These are phyloP conservation scores for Glonium stellatum DNA, from an alignment of 495 filamentous ascomycete species.

Conservation along the genomic window DNA sequence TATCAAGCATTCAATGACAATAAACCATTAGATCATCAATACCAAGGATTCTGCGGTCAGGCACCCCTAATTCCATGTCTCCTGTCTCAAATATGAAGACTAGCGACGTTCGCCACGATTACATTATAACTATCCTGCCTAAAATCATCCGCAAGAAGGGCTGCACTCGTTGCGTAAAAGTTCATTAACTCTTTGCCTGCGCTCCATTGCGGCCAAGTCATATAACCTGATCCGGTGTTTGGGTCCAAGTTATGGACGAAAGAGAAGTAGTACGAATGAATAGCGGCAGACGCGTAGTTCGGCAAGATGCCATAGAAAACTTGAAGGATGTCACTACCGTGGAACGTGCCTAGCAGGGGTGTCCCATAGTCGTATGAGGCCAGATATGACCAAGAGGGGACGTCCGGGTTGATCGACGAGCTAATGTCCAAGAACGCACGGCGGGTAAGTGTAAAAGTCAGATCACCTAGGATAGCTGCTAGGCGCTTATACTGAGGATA, in stretches of 20 bases:
- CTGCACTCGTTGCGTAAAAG: slow-evolving; percentile 43
- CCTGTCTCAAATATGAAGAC: slow-evolving; percentile 44
- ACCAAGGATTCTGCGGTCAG: too few species aligned
- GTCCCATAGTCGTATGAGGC: slow-evolving; percentile 60
- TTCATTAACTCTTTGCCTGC: slow-evolving; percentile 49
- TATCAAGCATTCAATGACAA: too few species aligned
- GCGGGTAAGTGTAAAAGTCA: slow-evolving; percentile 58
- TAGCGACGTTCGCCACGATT: slow-evolving; percentile 41
- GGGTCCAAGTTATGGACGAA: slow-evolving; percentile 62
- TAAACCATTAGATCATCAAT: too few species aligned
- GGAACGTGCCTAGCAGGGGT: slow-evolving; percentile 65
- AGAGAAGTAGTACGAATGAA: slow-evolving; percentile 57
- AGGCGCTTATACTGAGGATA: slow-evolving; percentile 73
- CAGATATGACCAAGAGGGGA: slow-evolving; percentile 66
- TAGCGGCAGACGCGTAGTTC: slow-evolving; percentile 53
- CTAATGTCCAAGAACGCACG: slow-evolving; percentile 48
- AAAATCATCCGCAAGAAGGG: slow-evolving; percentile 54
- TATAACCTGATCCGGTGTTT: slow-evolving; percentile 41
- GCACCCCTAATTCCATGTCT: not conserved
- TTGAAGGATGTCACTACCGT: slow-evolving; percentile 59
- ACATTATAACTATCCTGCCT: slow-evolving; percentile 44
- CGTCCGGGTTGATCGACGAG: slow-evolving; percentile 41
- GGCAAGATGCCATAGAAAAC: slow-evolving; percentile 57
- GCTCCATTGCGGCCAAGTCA: slow-evolving; percentile 58
- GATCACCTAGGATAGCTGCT: slow-evolving; percentile 66